A percentile compares a stretch with the other conserved stretches of the same genome.
Evolutionary conservation across 176 grass and related monocot genomes (phyloP).

Genomic region (Cymbopogon citratus): DNA sequence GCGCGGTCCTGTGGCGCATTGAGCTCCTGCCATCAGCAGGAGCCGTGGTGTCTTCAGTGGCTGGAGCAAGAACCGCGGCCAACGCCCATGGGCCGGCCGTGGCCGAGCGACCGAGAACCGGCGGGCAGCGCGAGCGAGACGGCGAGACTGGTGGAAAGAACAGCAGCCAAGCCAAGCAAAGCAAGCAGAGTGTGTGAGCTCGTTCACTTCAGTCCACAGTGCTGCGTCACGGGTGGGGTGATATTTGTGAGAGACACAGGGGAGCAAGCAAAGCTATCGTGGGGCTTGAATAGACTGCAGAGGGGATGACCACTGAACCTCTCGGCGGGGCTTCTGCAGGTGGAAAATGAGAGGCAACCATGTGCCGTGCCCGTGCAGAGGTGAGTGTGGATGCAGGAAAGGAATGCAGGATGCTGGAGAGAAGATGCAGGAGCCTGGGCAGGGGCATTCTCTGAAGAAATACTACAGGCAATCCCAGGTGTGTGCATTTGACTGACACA

Average conservation of each 20-base stretch:
- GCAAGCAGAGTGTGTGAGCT: neutral
- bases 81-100: constrained; percentile 19
- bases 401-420: no score
- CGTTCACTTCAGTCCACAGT: neutral
- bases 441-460: no score
- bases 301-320: neutral
- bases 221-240: neutral
- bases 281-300: no score
- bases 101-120: no score
- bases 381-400: no score
- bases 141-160: neutral
- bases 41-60: neutral
- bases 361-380: constrained; percentile 12
- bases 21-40: constrained; percentile 47
- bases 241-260: neutral
- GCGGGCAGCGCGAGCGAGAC: no score
- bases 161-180: neutral
- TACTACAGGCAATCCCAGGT: neutral
- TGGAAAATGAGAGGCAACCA: constrained; percentile 6
- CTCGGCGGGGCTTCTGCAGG: neutral
- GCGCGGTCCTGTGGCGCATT: constrained; percentile 18
- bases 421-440: no score
- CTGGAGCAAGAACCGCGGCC: neutral
- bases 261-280: neutral
- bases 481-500: constrained; percentile 36